Evolutionary conservation across 139 green algal species (phyloP), one percentile per base, ranked within the genome.

Genomic region (Coelastrella sp.): DNA sequence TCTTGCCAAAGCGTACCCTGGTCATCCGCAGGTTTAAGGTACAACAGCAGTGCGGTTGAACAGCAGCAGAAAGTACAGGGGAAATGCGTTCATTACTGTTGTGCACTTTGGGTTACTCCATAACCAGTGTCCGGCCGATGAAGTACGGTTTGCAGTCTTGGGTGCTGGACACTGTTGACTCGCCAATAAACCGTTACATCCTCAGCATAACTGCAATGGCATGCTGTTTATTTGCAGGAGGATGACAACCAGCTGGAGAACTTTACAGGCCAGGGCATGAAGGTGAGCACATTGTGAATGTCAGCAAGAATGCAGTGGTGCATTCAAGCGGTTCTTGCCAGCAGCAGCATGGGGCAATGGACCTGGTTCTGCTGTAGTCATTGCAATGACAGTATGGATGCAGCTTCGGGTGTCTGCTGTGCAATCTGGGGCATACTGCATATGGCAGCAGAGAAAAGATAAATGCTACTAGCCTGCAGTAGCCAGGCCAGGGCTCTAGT

Each of bases 1-100:
- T 68, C 19, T 57, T 85, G 79, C 79, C 56, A 47, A 20, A 19
- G 20, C 66, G 79, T 56, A 32, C 19, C 73, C 79, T 85, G 54
- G 79, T 85, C 13, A 61, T 85, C 11, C 79, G 79, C 79, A 68
- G 58, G 17, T 85, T 68, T 10, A 85, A 85, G 56, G 79, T 78
- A 78, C 7, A 32, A 13, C 2, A 78, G n/a, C 19, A 23, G 73
- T 13, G 19, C 11, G n/a, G 3, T 23, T 47, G 73, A 4, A 78
- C 73, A 7, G 73, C 73, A 78, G n/a, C 19, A 32, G 73, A 54
- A 4, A 32, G 7, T 78, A 32, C 19, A 16, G 7, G 22, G 14
- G 19, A 16, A 78, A 32, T 78, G 13, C 19, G 14, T 7, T 20
- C 7, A 78, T 7, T 10, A 16, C 23, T 4, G 7, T 32, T 54